Evolutionary conservation across 352 stramenopile genomes (phyloP), one percentile per base, ranked within the genome.

Genomic region (Globisporangium sylvaticum): DNA sequence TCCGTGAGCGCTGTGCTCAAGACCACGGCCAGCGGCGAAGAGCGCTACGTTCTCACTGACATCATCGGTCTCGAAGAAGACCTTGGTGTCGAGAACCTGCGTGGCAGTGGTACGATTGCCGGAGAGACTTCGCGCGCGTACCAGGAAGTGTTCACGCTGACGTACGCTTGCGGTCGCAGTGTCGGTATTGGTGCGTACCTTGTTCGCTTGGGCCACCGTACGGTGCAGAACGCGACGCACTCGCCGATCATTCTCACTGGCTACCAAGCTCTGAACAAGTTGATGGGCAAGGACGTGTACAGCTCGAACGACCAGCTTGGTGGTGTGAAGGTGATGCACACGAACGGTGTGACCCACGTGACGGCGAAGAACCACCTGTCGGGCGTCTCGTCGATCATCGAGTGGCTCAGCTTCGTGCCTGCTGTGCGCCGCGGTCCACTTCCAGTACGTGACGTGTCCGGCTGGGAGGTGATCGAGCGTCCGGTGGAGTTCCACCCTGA

Each of bases 181-280:
- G 98, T 99, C 52, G 98, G 98, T 50, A 99, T 99, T 71, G 98
- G 98, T 37, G 98, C 98, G 27, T 99, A 99, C 84, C 82, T 99
- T 37, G 97, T 99, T 18, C 96, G 98, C 63, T 80, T 99, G 55
- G 98, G 98, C 56, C 98, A 99, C 72, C 92, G 98, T 67, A 99
- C 97, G 25, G 98, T 99, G 68, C 98, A 99, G 83, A 99, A 99
- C 76, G 87, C 80, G 50, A 96, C 89, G 37, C 89, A 95, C 69
- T 97, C 97, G 65, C 98, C 98, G 20, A 99, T 99, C 71, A 99
- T 99, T 77, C 83, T 99, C 29, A 99, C 98, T 56, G 98, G 98
- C 34, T 99, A 98, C 84, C 97, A 99, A 84, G 98, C 98, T n/a
- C 85, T 99, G 52, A 99, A 99, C 85, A 99, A 99, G 83, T 87